Evolutionary conservation across 2,329 filamentous ascomycete species (phyloP), one percentile per base, ranked within the genome.

Genomic region (Cladophialophora bantiana): DNA sequence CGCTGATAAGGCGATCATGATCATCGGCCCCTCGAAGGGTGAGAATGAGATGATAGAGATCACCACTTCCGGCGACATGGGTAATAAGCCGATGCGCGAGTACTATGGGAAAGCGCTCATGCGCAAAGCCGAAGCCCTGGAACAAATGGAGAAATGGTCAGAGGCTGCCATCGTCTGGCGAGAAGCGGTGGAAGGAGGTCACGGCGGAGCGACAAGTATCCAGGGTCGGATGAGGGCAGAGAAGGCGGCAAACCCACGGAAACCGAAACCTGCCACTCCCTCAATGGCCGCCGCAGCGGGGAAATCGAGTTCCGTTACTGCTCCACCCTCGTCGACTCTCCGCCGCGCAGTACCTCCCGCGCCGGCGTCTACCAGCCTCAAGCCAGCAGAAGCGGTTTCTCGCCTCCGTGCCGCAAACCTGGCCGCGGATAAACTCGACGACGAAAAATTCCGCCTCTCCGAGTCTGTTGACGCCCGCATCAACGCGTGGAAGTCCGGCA

Each of bases 61-160:
- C 0, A 81, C 82, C 5, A 85, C 85, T 63, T 80, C 81, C 7
- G 83, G 83, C n/a, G 85, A 88, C 38, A 84, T 89, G 64, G 82
- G 82, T 20, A 13, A 20, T 18, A 95, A 96, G 72, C 90, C 94
- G 56, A 96, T 99, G 92, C 90, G 88, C 70, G 94, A 97, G 18
- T 91, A 97, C 69, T 98, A 91, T 75, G 94, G 93, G 61, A 99
- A 98, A 78, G 94, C 94, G 0, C 82, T 98, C 35, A 94, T 92
- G 80, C 90, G 95, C 62, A 98, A 98, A 81, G 95, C 95, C 0
- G 95, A 99, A 79, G 95, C 93, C 1, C 84, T 98, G 7, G 95
- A 99, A 78, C 91, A 97, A 75, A 90, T 99, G 84, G 95, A 99
- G 80, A 92, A 90, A 76, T 99, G 94, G 94, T 80, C 82, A 2